phyloP scores from a whole-genome alignment of 1,284 basidiomycete species.

The Caloboletus firmus region DNA sequence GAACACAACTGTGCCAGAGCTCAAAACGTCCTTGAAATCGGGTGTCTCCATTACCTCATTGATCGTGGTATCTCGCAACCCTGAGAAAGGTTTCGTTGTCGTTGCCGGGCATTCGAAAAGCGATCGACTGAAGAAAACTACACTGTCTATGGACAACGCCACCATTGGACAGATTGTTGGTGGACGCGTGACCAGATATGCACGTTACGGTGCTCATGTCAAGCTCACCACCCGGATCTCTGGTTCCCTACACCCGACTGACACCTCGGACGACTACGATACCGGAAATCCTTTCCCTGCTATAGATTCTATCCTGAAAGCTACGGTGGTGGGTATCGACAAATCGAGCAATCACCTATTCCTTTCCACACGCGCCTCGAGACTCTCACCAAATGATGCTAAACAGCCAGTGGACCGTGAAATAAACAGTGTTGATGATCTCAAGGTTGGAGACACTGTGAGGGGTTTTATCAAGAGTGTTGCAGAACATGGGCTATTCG shows the following conservation, averaged over 20 bases:
- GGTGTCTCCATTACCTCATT: conserved; percentile 79
- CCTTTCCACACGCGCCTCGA: conserved; percentile 78
- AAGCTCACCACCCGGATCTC: conserved; percentile 71
- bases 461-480: conserved; percentile 91
- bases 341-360: conserved; percentile 60
- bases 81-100: conserved; percentile 85
- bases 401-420: conserved; percentile 67
- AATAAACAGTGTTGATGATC: conserved; percentile 60
- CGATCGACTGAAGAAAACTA: conserved; percentile 47
- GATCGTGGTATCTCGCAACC: conserved; percentile 87
- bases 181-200: conserved; percentile 75
- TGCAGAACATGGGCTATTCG: conserved; percentile 87
- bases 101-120: conserved; percentile 71
- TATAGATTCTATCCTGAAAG: conserved; percentile 68
- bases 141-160: conserved; percentile 66
- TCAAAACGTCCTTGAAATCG: conserved; percentile 64
- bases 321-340: conserved; percentile 70
- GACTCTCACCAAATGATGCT: conserved; percentile 52
- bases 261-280: conserved; percentile 79
- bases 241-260: conserved; percentile 79
- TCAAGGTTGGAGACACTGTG: conserved; percentile 73
- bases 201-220: conserved; percentile 68
- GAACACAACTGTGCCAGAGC: conserved; percentile 63
- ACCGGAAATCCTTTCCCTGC: conserved; percentile 57
- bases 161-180: conserved; percentile 70